Conservation (phyloP, 306 rosid species). For the Myrica gale region DNA sequence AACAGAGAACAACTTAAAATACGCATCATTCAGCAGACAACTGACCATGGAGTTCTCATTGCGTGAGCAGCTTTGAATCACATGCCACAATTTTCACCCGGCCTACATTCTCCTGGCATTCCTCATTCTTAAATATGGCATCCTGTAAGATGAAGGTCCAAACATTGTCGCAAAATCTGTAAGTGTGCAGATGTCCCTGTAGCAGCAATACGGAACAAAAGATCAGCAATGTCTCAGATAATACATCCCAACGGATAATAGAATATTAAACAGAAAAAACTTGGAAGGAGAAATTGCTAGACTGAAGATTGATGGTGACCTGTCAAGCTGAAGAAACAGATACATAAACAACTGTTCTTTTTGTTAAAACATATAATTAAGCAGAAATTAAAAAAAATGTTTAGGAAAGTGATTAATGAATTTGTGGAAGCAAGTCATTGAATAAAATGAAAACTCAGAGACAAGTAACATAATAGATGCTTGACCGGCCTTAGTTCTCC, state of each 20-base stretch:
- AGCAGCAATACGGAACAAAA: background rate
- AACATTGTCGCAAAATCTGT: conserved; percentile 92
- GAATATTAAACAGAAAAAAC: background rate
- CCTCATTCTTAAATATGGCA: conserved; percentile 68
- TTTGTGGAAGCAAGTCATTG: background rate
- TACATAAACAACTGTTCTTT: background rate
- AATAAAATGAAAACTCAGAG: background rate
- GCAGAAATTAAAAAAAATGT: background rate
- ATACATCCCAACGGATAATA: background rate
- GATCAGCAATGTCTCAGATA: background rate
- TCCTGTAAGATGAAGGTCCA: conserved; percentile 93
- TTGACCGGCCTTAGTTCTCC: background rate
- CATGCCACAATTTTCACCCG: conserved; percentile 94
- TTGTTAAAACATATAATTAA: background rate
- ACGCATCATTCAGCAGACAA: conserved; percentile 18
- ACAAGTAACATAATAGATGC: background rate
- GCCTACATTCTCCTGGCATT: conserved; percentile 55
- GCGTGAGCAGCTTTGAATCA: conserved; percentile 85
- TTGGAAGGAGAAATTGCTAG: background rate
- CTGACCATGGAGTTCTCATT: conserved; percentile 40
- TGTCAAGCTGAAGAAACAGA: background rate
- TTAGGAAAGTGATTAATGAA: background rate
- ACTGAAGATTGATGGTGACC: background rate
- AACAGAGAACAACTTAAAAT: background rate
- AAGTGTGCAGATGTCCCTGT: conserved; percentile 98